Evolutionary conservation across 2,329 filamentous ascomycete species (phyloP), one percentile per base, ranked within the genome.

Genomic region (Cephalotrichum gorgonifer): DNA sequence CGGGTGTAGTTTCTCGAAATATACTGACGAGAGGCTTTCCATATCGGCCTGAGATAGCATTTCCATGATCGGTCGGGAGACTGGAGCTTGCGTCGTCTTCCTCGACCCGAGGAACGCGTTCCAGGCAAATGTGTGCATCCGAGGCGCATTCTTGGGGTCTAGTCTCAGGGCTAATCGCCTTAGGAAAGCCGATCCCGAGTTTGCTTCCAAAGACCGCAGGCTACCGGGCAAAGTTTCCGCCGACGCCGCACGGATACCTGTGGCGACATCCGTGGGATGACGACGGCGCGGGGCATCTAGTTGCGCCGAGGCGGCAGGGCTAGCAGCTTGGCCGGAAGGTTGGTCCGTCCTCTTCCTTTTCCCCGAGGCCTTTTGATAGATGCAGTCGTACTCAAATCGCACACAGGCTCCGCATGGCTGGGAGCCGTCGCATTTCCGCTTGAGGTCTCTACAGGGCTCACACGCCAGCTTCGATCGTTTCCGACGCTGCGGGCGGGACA

Each of bases 121-220:
- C 76, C 76, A 80, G 0, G 72, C 75, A 56, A 80, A 79, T 0
- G 75, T 67, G 54, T 76, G 72, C 49, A 78, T 62, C 43, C 72
- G 66, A 0, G 76, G 74, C 1, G 73, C 74, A 54, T 70, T 71
- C 4, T 69, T 69, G 1, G 75, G 71, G 55, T 80, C 75, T 20
- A 79, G 64, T 41, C 70, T 67, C 41, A 77, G 63, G 0, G 72
- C 76, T 31, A 80, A 60, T 22, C 70, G 66, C 48, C 75, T 63
- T 8, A 78, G 69, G 56, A 80, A 80, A 0, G 75, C 74, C 0
- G 76, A 72, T 0, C 75, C 75, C 1, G 75, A 79, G 52, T 80
- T 79, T 31, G 73, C 76, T 53, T 79, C 74, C 3, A 78, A 61
- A 1, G 73, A 73, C 5, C 63, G 63, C 41, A 68, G 53, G 25